phyloP scores from a whole-genome alignment of 306 rosid species.

The Astragalus membranaceus region DNA sequence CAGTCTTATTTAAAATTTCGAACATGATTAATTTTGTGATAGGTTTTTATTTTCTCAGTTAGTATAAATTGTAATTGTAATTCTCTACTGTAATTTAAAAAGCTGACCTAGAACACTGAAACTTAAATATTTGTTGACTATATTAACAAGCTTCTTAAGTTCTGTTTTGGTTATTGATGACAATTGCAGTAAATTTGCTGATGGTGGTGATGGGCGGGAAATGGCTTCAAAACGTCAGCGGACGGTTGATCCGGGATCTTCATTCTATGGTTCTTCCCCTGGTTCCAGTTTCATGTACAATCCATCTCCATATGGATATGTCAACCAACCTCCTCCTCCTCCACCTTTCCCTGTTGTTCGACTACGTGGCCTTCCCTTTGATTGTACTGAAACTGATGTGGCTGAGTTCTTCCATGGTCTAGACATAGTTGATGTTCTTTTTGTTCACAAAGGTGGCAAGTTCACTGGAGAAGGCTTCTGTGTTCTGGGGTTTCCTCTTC shows the following conservation, averaged over 20 bases:
- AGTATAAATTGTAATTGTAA: neutral
- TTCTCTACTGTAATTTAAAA: neutral
- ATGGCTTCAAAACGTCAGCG: conserved; percentile 94
- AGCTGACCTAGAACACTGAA: neutral
- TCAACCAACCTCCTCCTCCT: conserved; percentile 73
- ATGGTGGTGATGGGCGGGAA: conserved; percentile 85
- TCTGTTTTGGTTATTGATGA: conserved; percentile 17
- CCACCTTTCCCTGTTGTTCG: conserved; percentile 88
- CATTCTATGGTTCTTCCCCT: conserved; percentile 71
- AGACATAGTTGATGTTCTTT: conserved; percentile 84
- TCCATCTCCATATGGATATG: conserved; percentile 74
- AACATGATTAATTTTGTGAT: neutral
- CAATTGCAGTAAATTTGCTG: conserved; percentile 43
- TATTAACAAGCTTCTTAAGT: conserved; percentile 13
- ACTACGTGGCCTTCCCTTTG: conserved; percentile 89
- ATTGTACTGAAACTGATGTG: conserved; percentile 82
- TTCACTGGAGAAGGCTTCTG: conserved; percentile 89
- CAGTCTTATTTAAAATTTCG: neutral
- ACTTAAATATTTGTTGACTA: neutral
- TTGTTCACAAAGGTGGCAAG: conserved; percentile 74
- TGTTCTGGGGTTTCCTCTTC: conserved; percentile 87
- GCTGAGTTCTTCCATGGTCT: conserved; percentile 93
- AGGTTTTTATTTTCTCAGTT: neutral
- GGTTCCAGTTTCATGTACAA: conserved; percentile 73
- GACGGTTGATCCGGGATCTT: conserved; percentile 66